A percentile compares a stretch with the other conserved stretches of the same genome.
phyloP scores from a whole-genome alignment of 2,329 filamentous ascomycete species.

The Penicillium frequentans region DNA sequence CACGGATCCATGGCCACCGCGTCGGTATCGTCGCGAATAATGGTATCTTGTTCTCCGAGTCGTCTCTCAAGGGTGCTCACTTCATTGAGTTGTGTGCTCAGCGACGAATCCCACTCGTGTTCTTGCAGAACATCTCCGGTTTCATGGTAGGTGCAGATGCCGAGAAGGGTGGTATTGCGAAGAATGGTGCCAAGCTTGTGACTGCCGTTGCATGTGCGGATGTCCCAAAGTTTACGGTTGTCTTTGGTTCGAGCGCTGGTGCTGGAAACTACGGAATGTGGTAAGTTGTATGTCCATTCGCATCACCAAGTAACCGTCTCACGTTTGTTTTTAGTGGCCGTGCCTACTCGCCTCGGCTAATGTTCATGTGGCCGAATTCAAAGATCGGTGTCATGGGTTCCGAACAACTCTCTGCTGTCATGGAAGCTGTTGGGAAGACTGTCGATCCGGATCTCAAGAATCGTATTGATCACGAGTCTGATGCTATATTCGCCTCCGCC shows the following conservation, averaged over 20 bases:
- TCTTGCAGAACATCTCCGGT: slow-evolving; percentile 93
- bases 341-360: slow-evolving; percentile 84
- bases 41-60: slow-evolving; percentile 88
- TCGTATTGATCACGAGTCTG: slow-evolving; percentile 85
- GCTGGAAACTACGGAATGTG: slow-evolving; percentile 99
- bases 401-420: slow-evolving; percentile 87
- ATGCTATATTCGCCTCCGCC: slow-evolving; percentile 84
- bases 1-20: slow-evolving; percentile 81
- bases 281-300: slow-evolving; percentile 39
- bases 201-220: slow-evolving; percentile 91
- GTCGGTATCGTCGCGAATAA: slow-evolving; percentile 96
- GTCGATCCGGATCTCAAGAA: slow-evolving; percentile 77
- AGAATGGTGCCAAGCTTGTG: slow-evolving; percentile 96
- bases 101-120: slow-evolving; percentile 83
- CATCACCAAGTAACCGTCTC: background rate
- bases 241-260: slow-evolving; percentile 89
- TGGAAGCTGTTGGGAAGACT: slow-evolving; percentile 87
- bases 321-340: slow-evolving; percentile 61
- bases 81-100: slow-evolving; percentile 95
- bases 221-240: slow-evolving; percentile 95
- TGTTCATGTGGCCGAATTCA: slow-evolving; percentile 99
- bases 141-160: slow-evolving; percentile 97
- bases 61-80: slow-evolving; percentile 89
- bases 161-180: slow-evolving; percentile 92
- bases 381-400: slow-evolving; percentile 94